These are phyloP conservation scores for Botrytis cinerea DNA, from an alignment of 2,329 filamentous ascomycete genomes.

Conservation along the genomic window DNA sequence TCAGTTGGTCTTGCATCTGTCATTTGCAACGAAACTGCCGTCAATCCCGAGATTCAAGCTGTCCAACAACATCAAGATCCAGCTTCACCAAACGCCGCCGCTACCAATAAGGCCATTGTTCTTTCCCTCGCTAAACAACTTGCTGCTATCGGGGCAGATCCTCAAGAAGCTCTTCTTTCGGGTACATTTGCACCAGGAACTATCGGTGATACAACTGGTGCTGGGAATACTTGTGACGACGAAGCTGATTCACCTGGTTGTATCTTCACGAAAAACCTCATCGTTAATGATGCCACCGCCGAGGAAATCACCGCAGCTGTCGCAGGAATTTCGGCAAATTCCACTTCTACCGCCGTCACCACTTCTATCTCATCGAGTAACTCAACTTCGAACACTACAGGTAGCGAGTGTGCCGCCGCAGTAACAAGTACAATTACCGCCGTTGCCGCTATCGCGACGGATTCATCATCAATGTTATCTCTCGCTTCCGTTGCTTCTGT, in stretches of 20 bases:
- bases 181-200: conserved; percentile 65
- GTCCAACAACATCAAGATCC: conserved; percentile 69
- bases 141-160: conserved; percentile 61
- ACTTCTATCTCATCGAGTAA: conserved; percentile 21
- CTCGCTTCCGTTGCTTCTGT: conserved; percentile 10
- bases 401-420: neutral
- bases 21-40: conserved; percentile 57
- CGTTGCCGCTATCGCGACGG: neutral
- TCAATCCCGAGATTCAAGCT: conserved; percentile 66
- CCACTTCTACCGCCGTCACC: conserved; percentile 26
- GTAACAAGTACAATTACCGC: conserved; percentile 19
- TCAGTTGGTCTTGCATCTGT: conserved; percentile 58
- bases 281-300: conserved; percentile 55
- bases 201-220: conserved; percentile 47
- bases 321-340: conserved; percentile 38
- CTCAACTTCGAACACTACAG: conserved; percentile 9
- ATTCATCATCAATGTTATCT: conserved; percentile 27
- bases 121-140: conserved; percentile 62
- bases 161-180: conserved; percentile 57
- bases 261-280: conserved; percentile 54
- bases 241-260: conserved; percentile 52
- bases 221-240: conserved; percentile 54
- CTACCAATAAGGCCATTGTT: conserved; percentile 61
- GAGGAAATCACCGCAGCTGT: conserved; percentile 55
- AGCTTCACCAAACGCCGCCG: conserved; percentile 57